These are phyloP conservation scores for Sarcomyxa edulis DNA, from an alignment of 768 basidiomycete genomes.

Conservation along the genomic window DNA sequence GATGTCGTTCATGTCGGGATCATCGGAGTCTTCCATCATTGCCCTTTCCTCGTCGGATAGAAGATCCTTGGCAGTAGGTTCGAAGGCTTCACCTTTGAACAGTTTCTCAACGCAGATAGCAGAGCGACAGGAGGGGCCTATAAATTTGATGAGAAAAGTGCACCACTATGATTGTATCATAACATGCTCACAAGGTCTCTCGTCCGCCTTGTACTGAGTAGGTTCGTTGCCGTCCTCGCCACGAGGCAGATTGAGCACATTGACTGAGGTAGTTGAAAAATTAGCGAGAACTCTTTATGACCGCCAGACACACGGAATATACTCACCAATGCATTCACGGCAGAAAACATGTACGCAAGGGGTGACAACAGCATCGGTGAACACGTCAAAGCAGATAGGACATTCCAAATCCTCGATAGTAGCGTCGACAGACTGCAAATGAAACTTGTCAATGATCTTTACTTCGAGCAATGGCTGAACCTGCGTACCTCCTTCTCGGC, in stretches of 20 bases:
- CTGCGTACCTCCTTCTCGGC: conserved; percentile 47
- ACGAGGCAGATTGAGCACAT: conserved; percentile 35
- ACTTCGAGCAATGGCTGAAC: not conserved
- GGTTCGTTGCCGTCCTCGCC: conserved; percentile 29
- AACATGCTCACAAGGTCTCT: conserved; percentile 51
- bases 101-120: conserved; percentile 40
- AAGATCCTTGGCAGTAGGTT: conserved; percentile 48
- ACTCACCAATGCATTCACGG: conserved; percentile 49
- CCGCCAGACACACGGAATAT: not conserved
- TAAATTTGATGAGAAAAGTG: not conserved
- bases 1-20: conserved; percentile 1
- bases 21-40: conserved; percentile 20
- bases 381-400: conserved; percentile 59
- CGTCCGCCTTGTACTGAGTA: conserved; percentile 29
- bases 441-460: not conserved
- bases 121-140: conserved; percentile 59
- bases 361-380: conserved; percentile 51
- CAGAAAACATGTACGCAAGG: conserved; percentile 62
- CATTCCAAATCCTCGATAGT: conserved; percentile 55
- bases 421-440: conserved; percentile 38
- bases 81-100: conserved; percentile 56
- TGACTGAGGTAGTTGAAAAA: conserved; percentile 20
- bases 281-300: not conserved
- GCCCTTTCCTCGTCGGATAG: conserved; percentile 23
- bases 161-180: not conserved